Percentiles rank a stretch among this genome's conserved stretches.
These are phyloP conservation scores for Petasospora rhodanensis DNA, from an alignment of 1,139 yeast species.

Conservation along the genomic window DNA sequence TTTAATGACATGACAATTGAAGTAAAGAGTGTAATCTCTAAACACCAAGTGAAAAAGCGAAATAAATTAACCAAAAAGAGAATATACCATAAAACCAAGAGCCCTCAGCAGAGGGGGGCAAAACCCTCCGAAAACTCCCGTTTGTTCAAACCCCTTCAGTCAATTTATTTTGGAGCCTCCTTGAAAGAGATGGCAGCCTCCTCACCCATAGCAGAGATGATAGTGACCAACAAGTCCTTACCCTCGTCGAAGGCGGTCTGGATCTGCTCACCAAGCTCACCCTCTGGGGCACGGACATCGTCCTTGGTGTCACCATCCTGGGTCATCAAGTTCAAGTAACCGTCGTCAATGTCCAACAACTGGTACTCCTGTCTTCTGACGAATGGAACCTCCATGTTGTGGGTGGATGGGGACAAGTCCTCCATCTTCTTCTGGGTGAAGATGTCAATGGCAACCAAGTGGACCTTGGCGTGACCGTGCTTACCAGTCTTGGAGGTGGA, in stretches of 20 bases:
- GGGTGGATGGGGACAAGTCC: slow-evolving; percentile 99
- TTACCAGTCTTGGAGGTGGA: slow-evolving; percentile 99
- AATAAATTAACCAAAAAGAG: slow-evolving; percentile 3
- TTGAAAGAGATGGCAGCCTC: slow-evolving; percentile 97
- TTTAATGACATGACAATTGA: slow-evolving; percentile 7
- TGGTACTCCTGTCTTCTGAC: slow-evolving; percentile 94
- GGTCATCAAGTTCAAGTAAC: slow-evolving; percentile 96
- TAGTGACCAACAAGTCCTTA: slow-evolving; percentile 93
- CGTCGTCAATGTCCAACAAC: slow-evolving; percentile 97
- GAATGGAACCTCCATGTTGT: slow-evolving; percentile 99
- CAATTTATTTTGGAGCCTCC: slow-evolving; percentile 78
- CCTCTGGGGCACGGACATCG: slow-evolving; percentile 97
- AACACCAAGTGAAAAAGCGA: background rate
- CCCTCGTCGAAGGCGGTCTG: slow-evolving; percentile 95
- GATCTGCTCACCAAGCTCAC: slow-evolving; percentile 91
- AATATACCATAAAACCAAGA: background rate
- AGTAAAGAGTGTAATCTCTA: background rate
- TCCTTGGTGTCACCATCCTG: slow-evolving; percentile 98
- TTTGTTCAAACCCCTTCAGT: background rate
- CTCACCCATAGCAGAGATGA: slow-evolving; percentile 98
- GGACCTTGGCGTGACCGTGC: slow-evolving; percentile 99
- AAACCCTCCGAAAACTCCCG: background rate
- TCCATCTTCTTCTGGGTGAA: slow-evolving; percentile 99
- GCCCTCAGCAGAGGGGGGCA: background rate
- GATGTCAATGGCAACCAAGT: slow-evolving; percentile 96